These are phyloP conservation scores for Bolboschoenus planiculmis DNA, from an alignment of 176 grass and related monocot genomes.

Conservation along the genomic window DNA sequence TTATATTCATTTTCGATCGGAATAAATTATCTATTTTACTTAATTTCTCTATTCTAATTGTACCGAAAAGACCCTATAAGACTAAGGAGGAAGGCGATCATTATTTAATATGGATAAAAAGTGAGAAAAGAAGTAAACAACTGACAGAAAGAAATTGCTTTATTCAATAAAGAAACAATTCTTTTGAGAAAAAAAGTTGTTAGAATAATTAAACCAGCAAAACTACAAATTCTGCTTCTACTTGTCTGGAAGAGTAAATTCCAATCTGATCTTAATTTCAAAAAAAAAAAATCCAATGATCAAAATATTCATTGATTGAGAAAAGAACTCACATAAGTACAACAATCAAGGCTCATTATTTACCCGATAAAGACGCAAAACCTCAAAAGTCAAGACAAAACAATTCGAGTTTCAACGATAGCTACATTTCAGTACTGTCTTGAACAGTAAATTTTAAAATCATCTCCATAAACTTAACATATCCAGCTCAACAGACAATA, in stretches of 20 bases:
- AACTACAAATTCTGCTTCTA: neutral
- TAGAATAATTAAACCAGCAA: neutral
- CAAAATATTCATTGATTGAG: neutral
- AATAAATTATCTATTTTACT: too few relatives aligned
- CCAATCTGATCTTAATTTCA: neutral
- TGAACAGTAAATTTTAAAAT: neutral
- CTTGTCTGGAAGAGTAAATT: neutral
- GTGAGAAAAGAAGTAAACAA: neutral
- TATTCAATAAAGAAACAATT: neutral
- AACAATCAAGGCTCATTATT: neutral
- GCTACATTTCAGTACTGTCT: neutral
- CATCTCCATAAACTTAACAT: neutral
- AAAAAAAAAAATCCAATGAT: neutral
- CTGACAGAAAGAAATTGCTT: neutral
- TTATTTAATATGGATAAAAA: too few relatives aligned
- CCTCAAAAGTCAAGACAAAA: neutral
- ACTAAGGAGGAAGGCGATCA: too few relatives aligned
- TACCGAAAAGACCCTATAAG: too few relatives aligned
- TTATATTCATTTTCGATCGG: too few relatives aligned
- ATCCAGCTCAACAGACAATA: neutral
- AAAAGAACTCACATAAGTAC: neutral
- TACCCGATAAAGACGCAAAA: neutral
- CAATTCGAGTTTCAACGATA: neutral
- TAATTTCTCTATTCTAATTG: too few relatives aligned
- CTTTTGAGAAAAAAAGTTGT: neutral